Evolutionary conservation across 352 stramenopile species (phyloP).

Genomic region (Pelagophyceae sp.): DNA sequence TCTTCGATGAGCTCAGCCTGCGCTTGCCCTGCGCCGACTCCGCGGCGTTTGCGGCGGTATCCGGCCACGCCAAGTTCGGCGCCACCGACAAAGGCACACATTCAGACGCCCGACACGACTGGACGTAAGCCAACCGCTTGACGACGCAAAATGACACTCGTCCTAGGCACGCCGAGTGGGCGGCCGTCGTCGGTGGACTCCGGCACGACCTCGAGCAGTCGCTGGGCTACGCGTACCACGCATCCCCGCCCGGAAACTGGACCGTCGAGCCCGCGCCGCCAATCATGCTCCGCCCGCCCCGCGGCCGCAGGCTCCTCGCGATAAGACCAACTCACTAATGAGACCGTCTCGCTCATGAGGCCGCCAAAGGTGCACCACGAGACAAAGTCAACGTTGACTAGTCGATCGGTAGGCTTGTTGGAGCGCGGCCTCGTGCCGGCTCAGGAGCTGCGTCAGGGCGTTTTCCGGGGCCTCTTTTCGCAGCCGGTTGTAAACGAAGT

Average conservation of each 20-base stretch:
- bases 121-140: background rate
- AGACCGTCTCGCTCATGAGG: too few species aligned
- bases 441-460: too few species aligned
- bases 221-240: slow-evolving; percentile 7
- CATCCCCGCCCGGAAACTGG: background rate
- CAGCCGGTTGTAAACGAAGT: too few species aligned
- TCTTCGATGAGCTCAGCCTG: background rate
- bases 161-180: background rate
- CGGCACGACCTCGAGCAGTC: background rate
- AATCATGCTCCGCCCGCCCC: background rate
- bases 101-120: background rate
- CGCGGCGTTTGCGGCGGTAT: background rate
- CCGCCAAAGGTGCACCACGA: too few species aligned
- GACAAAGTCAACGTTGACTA: too few species aligned
- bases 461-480: too few species aligned
- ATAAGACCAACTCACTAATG: too few species aligned
- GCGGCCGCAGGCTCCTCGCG: background rate
- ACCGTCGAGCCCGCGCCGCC: too few species aligned
- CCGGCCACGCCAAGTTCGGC: background rate
- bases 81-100: background rate
- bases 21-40: background rate
- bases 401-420: too few species aligned
- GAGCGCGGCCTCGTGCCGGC: too few species aligned
- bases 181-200: background rate
- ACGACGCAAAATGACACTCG: too few species aligned